Evolutionary conservation across 345 rosid genomes (phyloP), one percentile per base, ranked within the genome.

Genomic region (Carallia brachiata): DNA sequence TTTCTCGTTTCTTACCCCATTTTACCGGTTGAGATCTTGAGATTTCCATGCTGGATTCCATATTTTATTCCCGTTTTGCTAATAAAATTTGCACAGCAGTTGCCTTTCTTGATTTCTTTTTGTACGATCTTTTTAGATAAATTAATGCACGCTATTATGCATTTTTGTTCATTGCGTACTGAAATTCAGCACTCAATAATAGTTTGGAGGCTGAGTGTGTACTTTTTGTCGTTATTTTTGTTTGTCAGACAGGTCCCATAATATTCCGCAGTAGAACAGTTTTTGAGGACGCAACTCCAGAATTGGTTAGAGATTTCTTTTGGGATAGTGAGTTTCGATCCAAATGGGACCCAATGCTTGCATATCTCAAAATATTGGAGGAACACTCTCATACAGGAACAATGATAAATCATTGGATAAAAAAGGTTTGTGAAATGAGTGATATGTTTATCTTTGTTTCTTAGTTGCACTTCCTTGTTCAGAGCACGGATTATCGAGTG

Each of bases 291-390:
- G 97, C 90, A 48, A 83, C 84, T 19, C 88, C 96, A 9, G 97
- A 90, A 16, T 69, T 90, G 82, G 97, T 92, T 36, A 87, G 97
- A 81, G 99, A 95, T 81, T 95, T 95, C 87, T 95, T 95, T 76
- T 95, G 99, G 99, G 99, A 92, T 76, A 97, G 92, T 75, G 99
- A 90, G 63, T 92, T 92, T 81, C 85, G 99, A 44, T 89, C 90
- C 6, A 92, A 92, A 77, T 95, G 98, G 98, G 99, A 95, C 84
- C 84, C 87, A 50, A 92, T 95, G 99, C 96, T 95, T 77, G 73
- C 90, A 36, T 75, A 86, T 79, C 80, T 83, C 71, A 90, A 88
- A 66, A 87, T 87, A 34, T 81, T 95, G 73, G 88, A 88, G 79
- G 97, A 95, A 74, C 81, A 81, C 76, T 80, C 91, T 72, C 74